A percentile compares a stretch with the other conserved stretches of the same genome.
These are phyloP conservation scores for Pleurotus giganteus DNA, from an alignment of 768 basidiomycete genomes.

Conservation along the genomic window DNA sequence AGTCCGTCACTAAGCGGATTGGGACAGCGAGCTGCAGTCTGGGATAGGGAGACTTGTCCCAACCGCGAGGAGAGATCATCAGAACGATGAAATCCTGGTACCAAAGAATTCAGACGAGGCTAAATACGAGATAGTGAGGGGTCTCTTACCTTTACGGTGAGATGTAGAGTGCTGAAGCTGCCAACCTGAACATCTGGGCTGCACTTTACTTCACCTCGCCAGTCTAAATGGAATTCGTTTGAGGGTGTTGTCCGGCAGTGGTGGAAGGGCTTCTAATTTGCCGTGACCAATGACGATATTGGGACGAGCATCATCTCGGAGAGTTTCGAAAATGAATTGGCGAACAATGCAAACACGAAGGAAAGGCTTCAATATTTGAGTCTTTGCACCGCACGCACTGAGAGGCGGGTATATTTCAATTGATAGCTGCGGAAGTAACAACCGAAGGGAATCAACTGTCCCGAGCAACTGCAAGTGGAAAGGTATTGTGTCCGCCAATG, in stretches of 20 bases:
- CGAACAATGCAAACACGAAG: conserved; percentile 56
- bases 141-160: conserved; percentile 43
- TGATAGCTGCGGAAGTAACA: conserved; percentile 34
- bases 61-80: conserved; percentile 36
- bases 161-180: conserved; percentile 42
- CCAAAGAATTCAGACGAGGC: background rate
- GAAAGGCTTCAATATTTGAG: conserved; percentile 5
- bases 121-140: background rate
- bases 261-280: conserved; percentile 42
- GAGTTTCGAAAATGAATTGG: conserved; percentile 38
- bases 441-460: conserved; percentile 38
- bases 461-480: conserved; percentile 64
- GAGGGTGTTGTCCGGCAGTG: conserved; percentile 25
- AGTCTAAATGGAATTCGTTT: conserved; percentile 47
- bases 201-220: conserved; percentile 54
- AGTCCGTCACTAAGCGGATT: conserved; percentile 59
- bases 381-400: background rate
- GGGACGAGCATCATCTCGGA: conserved; percentile 32
- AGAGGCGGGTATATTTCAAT: conserved; percentile 17
- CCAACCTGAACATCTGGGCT: conserved; percentile 37
- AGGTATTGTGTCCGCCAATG: conserved; percentile 54
- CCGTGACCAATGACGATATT: conserved; percentile 47
- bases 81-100: conserved; percentile 57
- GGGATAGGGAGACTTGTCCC: conserved; percentile 31
- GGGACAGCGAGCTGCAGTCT: conserved; percentile 43